phyloP scores from a whole-genome alignment of 306 rosid species.

The Sicyos baderoa region DNA sequence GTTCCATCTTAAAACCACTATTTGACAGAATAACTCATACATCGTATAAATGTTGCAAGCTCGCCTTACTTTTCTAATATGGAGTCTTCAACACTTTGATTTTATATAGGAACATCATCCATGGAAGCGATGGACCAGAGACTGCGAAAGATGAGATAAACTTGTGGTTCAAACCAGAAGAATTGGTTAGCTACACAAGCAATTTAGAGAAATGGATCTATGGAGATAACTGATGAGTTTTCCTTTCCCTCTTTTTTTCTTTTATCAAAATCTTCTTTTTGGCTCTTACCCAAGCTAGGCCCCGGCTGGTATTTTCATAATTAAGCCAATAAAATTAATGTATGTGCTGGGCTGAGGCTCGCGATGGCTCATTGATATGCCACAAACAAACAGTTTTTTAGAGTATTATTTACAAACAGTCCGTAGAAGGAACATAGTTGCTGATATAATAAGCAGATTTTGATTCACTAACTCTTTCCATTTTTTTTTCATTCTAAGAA shows the following conservation, averaged over 20 bases:
- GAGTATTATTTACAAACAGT: no score
- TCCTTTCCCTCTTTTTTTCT: background rate
- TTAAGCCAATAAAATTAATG: background rate
- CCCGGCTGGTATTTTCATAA: slow-evolving; percentile 13
- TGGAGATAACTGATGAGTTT: slow-evolving; percentile 36
- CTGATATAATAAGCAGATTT: background rate
- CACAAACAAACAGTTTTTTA: background rate
- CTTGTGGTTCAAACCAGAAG: slow-evolving; percentile 85
- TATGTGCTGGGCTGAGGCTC: background rate
- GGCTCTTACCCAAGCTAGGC: background rate
- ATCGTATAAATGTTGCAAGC: no score
- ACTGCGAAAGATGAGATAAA: slow-evolving; percentile 82
- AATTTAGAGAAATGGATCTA: slow-evolving; percentile 88
- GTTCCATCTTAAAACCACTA: no score
- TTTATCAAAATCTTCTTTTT: background rate
- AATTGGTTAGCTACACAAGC: slow-evolving; percentile 75
- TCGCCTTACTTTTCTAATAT: no score
- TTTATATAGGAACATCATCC: slow-evolving; percentile 71
- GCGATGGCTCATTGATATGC: background rate
- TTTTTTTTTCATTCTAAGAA: no score
- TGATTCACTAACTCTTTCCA: background rate
- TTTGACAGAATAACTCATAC: no score
- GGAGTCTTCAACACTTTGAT: no score
- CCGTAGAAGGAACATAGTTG: background rate
- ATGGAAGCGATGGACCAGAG: slow-evolving; percentile 93